These are phyloP conservation scores for Boletus huronensis DNA, from an alignment of 768 basidiomycete genomes.

Conservation along the genomic window DNA sequence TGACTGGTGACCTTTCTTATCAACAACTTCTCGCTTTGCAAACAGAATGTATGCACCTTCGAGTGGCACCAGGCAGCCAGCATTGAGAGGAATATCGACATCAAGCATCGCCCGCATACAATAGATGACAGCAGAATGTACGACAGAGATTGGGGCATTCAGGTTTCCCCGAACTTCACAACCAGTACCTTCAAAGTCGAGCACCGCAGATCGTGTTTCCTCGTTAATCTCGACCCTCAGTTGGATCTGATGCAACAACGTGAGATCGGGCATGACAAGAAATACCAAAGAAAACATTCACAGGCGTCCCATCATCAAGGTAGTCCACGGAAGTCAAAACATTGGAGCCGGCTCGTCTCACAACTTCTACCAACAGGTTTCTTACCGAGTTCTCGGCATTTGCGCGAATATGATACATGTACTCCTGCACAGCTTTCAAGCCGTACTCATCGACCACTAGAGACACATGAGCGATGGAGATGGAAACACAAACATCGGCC, in stretches of 20 bases:
- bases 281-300: conserved; percentile 31
- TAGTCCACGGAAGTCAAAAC: conserved; percentile 74
- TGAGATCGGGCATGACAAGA: conserved; percentile 1
- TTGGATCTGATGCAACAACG: conserved; percentile 48
- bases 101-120: conserved; percentile 87
- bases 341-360: conserved; percentile 60
- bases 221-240: conserved; percentile 77
- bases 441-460: conserved; percentile 85
- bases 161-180: conserved; percentile 82
- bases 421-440: conserved; percentile 83
- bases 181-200: conserved; percentile 85
- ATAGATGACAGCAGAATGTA: conserved; percentile 85
- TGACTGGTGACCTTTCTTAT: conserved; percentile 44
- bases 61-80: conserved; percentile 87
- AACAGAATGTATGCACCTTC: conserved; percentile 48
- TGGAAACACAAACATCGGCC: conserved; percentile 18
- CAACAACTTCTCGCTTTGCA: not conserved
- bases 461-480: conserved; percentile 8
- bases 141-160: conserved; percentile 82
- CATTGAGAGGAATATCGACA: conserved; percentile 87
- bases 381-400: conserved; percentile 90
- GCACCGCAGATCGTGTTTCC: conserved; percentile 66
- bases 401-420: conserved; percentile 86
- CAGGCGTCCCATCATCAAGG: conserved; percentile 84
- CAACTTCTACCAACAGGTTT: conserved; percentile 73